A percentile compares a stretch with the other conserved stretches of the same genome.
phyloP scores from a whole-genome alignment of 345 rosid species.

The Moringa oleifera region DNA sequence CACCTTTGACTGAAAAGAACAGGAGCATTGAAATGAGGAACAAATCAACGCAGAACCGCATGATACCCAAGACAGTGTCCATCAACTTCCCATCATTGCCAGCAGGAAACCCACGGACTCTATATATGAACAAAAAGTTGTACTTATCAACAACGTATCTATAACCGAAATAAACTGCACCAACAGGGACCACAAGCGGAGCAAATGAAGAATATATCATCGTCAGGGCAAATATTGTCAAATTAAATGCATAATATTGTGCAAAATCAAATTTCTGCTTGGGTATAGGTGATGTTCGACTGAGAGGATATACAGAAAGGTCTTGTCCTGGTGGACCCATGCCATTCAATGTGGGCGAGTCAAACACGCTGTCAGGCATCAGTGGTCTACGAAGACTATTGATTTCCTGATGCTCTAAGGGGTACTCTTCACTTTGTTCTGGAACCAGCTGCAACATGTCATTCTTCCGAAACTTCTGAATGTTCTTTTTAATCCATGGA shows the following conservation, averaged over 20 bases:
- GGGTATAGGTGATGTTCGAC: constrained; percentile 83
- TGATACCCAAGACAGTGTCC: constrained; percentile 81
- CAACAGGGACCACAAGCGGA: constrained; percentile 93
- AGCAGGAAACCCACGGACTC: constrained; percentile 94
- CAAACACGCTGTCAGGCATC: constrained; percentile 52
- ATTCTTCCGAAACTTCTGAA: constrained; percentile 78
- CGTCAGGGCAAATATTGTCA: constrained; percentile 89
- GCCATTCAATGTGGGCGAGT: constrained; percentile 48
- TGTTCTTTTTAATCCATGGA: constrained; percentile 94
- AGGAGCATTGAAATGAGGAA: constrained; percentile 79
- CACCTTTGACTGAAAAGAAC: constrained; percentile 90
- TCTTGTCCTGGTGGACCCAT: constrained; percentile 55
- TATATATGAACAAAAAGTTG: constrained; percentile 86
- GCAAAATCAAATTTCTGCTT: constrained; percentile 97
- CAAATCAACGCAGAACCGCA: constrained; percentile 87
- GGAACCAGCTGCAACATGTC: constrained; percentile 98
- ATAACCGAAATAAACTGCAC: constrained; percentile 89
- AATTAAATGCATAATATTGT: constrained; percentile 89
- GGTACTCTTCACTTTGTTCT: constrained; percentile 79
- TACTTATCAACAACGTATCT: constrained; percentile 94
- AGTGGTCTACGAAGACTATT: constrained; percentile 69
- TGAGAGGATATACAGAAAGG: constrained; percentile 76
- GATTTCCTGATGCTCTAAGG: constrained; percentile 56
- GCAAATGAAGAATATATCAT: constrained; percentile 90
- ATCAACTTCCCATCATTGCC: constrained; percentile 96